Evolutionary conservation across 768 basidiomycete genomes (phyloP).

Genomic region (Amanita inopinata): DNA sequence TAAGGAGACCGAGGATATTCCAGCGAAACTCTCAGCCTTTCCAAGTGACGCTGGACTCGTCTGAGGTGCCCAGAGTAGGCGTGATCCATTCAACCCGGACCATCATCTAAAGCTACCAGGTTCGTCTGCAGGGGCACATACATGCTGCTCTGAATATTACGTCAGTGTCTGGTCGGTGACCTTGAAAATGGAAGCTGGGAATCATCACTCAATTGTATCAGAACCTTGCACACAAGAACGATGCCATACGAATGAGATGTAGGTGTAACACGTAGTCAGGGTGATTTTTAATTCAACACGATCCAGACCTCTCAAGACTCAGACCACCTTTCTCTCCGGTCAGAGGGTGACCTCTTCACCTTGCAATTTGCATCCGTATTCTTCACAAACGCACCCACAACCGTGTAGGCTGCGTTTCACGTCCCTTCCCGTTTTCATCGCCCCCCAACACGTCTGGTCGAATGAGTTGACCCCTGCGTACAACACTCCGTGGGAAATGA

Average conservation of each 20-base stretch:
- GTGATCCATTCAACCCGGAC: neutral
- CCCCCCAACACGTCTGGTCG: too few species aligned
- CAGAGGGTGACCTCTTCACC: too few species aligned
- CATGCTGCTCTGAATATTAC: neutral
- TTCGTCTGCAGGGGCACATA: neutral
- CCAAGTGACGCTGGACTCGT: neutral
- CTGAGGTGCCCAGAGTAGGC: conserved; percentile 3
- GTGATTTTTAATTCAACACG: too few species aligned
- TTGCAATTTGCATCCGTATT: too few species aligned
- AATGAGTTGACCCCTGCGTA: too few species aligned
- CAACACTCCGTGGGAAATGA: too few species aligned
- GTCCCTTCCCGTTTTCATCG: too few species aligned
- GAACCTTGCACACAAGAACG: neutral
- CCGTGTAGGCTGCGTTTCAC: too few species aligned
- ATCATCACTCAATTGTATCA: neutral
- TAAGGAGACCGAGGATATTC: conserved; percentile 9
- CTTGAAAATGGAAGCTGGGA: neutral
- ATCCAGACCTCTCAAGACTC: too few species aligned
- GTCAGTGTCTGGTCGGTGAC: neutral
- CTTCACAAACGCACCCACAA: too few species aligned
- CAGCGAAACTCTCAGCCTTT: neutral
- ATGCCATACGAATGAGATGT: neutral
- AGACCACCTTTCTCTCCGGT: too few species aligned
- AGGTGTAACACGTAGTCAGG: too few species aligned
- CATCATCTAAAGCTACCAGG: neutral